These are phyloP conservation scores for Boletus tomentosulus DNA, from an alignment of 768 basidiomycete genomes.

Conservation along the genomic window DNA sequence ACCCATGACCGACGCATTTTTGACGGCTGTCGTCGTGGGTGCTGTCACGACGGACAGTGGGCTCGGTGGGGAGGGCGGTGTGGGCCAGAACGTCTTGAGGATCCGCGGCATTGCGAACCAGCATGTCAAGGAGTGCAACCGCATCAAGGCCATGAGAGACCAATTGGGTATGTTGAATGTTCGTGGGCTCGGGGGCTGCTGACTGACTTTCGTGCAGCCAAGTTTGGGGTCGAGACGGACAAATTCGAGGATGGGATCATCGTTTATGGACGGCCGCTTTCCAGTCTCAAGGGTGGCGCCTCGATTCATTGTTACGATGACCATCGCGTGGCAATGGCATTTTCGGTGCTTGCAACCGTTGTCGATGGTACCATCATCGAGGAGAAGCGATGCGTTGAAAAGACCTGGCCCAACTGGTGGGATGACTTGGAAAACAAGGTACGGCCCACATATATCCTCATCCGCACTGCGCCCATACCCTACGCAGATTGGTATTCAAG, in stretches of 20 bases:
- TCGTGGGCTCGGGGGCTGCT: too few species aligned
- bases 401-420: constrained; percentile 99
- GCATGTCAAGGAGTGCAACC: too few species aligned
- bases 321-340: constrained; percentile 98
- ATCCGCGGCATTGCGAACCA: constrained; percentile 48
- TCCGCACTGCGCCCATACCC: neutral
- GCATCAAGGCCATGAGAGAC: too few species aligned
- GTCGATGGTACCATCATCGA: constrained; percentile 77
- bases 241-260: too few species aligned
- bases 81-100: too few species aligned
- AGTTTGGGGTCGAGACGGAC: constrained; percentile 57
- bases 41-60: constrained; percentile 71
- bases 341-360: constrained; percentile 79
- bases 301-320: constrained; percentile 97
- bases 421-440: constrained; percentile 97
- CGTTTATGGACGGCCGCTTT: too few species aligned
- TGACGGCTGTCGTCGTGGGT: too few species aligned
- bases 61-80: constrained; percentile 32
- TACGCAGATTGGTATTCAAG: constrained; percentile 77
- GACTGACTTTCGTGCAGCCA: constrained; percentile 33
- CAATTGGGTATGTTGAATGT: too few species aligned
- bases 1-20: too few species aligned
- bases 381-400: constrained; percentile 97
- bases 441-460: constrained; percentile 3
- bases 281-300: constrained; percentile 41